phyloP scores from a whole-genome alignment of 2,329 filamentous ascomycete genomes.

The Corinectria fuckeliana region DNA sequence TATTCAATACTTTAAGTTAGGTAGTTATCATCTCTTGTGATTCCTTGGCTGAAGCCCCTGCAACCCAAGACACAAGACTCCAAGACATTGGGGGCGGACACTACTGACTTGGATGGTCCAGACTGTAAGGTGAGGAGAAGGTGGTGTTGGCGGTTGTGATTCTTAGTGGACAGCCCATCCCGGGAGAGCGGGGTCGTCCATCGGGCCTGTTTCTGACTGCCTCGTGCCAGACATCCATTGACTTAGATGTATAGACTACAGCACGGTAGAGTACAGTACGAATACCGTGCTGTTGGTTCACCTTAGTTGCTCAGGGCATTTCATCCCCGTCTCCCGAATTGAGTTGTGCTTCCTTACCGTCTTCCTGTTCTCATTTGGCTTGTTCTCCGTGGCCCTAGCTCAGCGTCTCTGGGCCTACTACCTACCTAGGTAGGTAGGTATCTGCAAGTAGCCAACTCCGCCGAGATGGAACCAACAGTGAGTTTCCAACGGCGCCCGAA shows the following conservation, averaged over 20 bases:
- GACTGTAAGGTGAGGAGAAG: not conserved
- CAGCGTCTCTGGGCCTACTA: no score
- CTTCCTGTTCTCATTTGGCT: no score
- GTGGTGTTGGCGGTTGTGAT: not conserved
- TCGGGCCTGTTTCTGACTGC: not conserved
- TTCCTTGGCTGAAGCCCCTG: not conserved
- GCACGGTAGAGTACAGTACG: not conserved
- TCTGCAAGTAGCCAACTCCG: conserved; percentile 7
- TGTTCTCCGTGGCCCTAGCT: no score
- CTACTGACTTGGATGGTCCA: not conserved
- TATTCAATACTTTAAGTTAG: not conserved
- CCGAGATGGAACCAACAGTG: conserved; percentile 6
- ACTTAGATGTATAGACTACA: no score
- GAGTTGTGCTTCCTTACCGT: no score
- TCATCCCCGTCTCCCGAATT: no score
- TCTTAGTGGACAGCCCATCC: not conserved
- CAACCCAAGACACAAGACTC: not conserved
- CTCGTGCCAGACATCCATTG: no score
- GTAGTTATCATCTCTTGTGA: not conserved
- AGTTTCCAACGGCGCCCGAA: conserved; percentile 18
- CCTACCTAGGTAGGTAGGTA: not conserved
- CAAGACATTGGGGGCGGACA: not conserved
- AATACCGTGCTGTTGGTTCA: not conserved
- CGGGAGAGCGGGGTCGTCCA: not conserved
- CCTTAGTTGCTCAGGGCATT: no score